Evolutionary conservation across 306 rosid genomes (phyloP), one percentile per base, ranked within the genome.

Genomic region (Cicer bijugum): DNA sequence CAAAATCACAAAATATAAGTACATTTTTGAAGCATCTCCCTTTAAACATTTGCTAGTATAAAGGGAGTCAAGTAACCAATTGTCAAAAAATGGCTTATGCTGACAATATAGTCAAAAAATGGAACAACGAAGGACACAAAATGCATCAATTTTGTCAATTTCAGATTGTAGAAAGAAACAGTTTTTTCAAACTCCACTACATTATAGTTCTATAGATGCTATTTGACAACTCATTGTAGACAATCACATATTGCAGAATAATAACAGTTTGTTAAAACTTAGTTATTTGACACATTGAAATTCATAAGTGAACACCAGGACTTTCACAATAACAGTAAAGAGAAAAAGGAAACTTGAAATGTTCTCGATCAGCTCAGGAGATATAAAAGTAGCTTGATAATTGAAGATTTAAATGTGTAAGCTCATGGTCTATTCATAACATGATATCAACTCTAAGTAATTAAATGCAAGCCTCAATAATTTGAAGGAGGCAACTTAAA

Each of bases 391-490:
- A 7, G 5, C 75, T 33, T 14, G 6, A 70, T 6, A 50, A 20
- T 28, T 52, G 7, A 52, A 57, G 15, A 23, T 10, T 14, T 9
- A 69, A 60, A 78, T 40, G 71, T 77, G 53, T 33, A 28, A 44
- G 17, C 37, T 61, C 4, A 6, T 20, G 52, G 77, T 12, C 64
- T 44, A 43, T 19, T 5, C 59, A 39, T 12, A 62, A 55, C 56
- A 10, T 45, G 71, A 12, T 10, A 71, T 28, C 52, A 12, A 57
- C 42, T 56, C 20, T 19, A 9, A 7, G 6, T 28, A 11, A 50
- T 65, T 28, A 10, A 61, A 55, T 39, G 70, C 58, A 78, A 62
- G 44, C 77, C 5, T 56, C 51, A 72, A 5, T 9, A 42, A 68
- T 38, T 15, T 68, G 38, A 53, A 67, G 23, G 23, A 23, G 20